phyloP scores from a whole-genome alignment of 176 grass and related monocot genomes.

The Bolboschoenus planiculmis region DNA sequence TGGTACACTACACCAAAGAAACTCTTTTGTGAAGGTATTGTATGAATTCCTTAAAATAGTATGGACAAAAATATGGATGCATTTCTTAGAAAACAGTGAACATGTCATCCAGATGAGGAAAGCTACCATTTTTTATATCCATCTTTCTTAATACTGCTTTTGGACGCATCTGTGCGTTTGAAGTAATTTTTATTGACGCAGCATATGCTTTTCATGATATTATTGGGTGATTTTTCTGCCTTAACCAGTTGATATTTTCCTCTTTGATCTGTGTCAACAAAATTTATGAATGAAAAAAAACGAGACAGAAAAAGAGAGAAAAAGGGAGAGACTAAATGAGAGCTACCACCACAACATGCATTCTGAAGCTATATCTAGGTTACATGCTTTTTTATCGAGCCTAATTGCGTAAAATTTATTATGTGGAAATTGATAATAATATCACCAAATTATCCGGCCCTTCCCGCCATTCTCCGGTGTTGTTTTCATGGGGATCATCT shows the following conservation, averaged over 20 bases:
- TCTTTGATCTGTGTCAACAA: too few relatives aligned
- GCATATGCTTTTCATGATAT: neutral
- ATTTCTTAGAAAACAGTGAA: neutral
- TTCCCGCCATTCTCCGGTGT: neutral
- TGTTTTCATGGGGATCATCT: neutral
- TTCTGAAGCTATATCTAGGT: neutral
- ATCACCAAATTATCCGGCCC: neutral
- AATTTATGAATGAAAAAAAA: too few relatives aligned
- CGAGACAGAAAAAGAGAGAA: too few relatives aligned
- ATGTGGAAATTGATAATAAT: neutral
- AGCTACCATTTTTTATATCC: too few relatives aligned
- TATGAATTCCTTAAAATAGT: neutral
- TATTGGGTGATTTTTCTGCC: too few relatives aligned
- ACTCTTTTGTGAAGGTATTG: neutral
- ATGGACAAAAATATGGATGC: neutral
- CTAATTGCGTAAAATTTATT: too few relatives aligned
- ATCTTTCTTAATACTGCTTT: neutral
- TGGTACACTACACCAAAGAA: neutral
- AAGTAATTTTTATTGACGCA: neutral
- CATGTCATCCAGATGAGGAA: too few relatives aligned
- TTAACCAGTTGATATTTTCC: too few relatives aligned
- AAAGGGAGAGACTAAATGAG: neutral
- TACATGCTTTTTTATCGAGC: neutral
- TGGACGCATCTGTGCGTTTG: neutral
- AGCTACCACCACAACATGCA: neutral